Evolutionary conservation across 2,329 filamentous ascomycete genomes (phyloP).

Genomic region (Bipolaris victoriae): DNA sequence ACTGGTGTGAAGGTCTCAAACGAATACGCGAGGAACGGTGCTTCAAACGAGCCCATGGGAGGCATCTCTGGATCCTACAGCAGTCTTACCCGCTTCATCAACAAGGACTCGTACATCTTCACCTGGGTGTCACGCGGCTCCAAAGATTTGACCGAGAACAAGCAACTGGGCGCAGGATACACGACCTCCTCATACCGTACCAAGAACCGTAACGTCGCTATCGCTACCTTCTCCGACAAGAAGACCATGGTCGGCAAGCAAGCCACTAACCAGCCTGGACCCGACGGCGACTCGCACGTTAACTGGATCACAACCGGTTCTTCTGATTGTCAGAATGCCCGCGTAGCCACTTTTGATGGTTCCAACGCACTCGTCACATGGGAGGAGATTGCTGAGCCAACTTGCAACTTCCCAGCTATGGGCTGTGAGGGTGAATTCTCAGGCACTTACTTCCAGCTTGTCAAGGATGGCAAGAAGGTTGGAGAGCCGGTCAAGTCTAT

Average conservation of each 20-base stretch:
- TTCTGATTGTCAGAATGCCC: slow-evolving; percentile 64
- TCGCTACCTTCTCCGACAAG: slow-evolving; percentile 64
- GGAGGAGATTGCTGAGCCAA: slow-evolving; percentile 65
- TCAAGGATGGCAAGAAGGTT: slow-evolving; percentile 60
- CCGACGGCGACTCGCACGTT: slow-evolving; percentile 63
- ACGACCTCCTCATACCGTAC: slow-evolving; percentile 61
- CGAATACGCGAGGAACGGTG: slow-evolving; percentile 67
- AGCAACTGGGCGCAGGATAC: slow-evolving; percentile 65
- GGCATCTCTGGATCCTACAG: slow-evolving; percentile 69
- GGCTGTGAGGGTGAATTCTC: slow-evolving; percentile 65
- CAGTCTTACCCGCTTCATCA: slow-evolving; percentile 60
- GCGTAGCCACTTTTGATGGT: slow-evolving; percentile 62
- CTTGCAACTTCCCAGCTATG: slow-evolving; percentile 64
- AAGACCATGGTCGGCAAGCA: slow-evolving; percentile 60
- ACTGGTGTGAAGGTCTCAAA: slow-evolving; percentile 66
- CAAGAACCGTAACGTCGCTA: slow-evolving; percentile 65
- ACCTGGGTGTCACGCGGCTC: slow-evolving; percentile 68
- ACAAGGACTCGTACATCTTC: slow-evolving; percentile 63
- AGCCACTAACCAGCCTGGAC: slow-evolving; percentile 62
- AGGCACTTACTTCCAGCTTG: slow-evolving; percentile 65
- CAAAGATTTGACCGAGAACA: slow-evolving; percentile 60
- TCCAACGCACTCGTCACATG: slow-evolving; percentile 63
- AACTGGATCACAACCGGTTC: slow-evolving; percentile 64
- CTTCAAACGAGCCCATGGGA: slow-evolving; percentile 64
- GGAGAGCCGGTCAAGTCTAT: slow-evolving; percentile 58